Evolutionary conservation across 2,329 filamentous ascomycete species (phyloP), one percentile per base, ranked within the genome.

Genomic region (Fusarium piperis): DNA sequence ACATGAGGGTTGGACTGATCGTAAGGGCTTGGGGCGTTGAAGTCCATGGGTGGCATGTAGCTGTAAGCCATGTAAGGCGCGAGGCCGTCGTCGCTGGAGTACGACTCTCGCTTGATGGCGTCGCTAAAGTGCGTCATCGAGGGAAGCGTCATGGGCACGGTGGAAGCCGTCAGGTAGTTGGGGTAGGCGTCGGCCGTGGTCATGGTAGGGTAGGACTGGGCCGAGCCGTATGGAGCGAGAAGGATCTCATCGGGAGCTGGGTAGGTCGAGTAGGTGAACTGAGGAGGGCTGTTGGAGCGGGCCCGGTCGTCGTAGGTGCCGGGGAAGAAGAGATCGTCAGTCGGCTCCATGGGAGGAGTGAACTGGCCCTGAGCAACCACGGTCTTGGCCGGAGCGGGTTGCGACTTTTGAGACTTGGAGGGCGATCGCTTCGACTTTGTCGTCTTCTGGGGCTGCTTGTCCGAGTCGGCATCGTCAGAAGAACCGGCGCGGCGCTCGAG

Each of bases 401-500:
- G 81, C 55, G 74, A 65, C 53, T 81, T 76, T 57, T 80, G 73
- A 66, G 76, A 60, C 72, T 79, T 79, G 16, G 61, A 75, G 69
- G 61, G 74, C 68, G 61, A 76, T 73, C 68, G 78, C 69, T 82
- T 80, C 81, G 73, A 74, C 74, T 69, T 79, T 73, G 63, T 74
- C 61, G 73, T 56, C 62, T 76, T 75, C 70, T 64, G 74, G 72
- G 63, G 70, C 73, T 77, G 75, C 70, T 76, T 77, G 57, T 77
- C 75, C 52, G 70, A 75, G 36, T 83, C 82, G 58, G 80, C 90
- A 84, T 84, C 84, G 53, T 85, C 84, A 66, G 79, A 80, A 59
- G 81, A 82, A 51, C 91, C 92, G 65, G 93, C 93, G 73, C 93
- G 88, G 79, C 92, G 90, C 87, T 95, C 93, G 76, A 95, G 88